Conservation (phyloP, 176 grass and related monocot genomes). For the Juncus inflexus region DNA sequence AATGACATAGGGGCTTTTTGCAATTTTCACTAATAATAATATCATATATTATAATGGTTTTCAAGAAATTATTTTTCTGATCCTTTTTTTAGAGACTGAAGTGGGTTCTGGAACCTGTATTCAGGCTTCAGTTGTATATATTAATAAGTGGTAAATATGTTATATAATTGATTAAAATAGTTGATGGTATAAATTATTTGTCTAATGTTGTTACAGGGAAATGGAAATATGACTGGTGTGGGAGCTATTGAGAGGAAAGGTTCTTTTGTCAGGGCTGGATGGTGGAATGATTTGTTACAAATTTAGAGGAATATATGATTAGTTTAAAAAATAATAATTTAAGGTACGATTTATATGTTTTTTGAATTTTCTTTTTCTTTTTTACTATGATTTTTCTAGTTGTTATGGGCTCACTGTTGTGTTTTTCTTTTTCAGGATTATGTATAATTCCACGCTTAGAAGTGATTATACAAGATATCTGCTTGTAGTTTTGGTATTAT, state of each 20-base stretch:
- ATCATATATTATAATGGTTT: neutral
- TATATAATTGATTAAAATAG: neutral
- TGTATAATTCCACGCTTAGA: no score
- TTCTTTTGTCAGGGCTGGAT: slow-evolving; percentile 23
- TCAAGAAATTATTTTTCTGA: neutral
- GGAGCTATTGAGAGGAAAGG: slow-evolving; percentile 16
- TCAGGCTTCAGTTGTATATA: slow-evolving; percentile 2
- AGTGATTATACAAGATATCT: no score
- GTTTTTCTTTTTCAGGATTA: no score
- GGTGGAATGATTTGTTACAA: slow-evolving; percentile 28
- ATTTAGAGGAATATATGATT: slow-evolving; percentile 4
- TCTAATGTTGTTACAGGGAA: slow-evolving; percentile 10
- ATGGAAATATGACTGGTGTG: slow-evolving; percentile 23
- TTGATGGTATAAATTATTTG: neutral
- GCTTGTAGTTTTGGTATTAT: no score
- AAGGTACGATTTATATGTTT: no score
- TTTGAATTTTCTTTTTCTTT: no score
- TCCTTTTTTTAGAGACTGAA: neutral
- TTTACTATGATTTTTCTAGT: no score
- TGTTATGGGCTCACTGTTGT: no score
- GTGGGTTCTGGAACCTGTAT: neutral
- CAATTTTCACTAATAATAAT: neutral
- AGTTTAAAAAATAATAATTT: no score
- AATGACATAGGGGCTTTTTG: slow-evolving; percentile 1
- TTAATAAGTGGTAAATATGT: neutral